Percentiles rank a stretch among this genome's conserved stretches.
Conservation (phyloP, 345 rosid genomes). For the Arabis hirsuta region DNA sequence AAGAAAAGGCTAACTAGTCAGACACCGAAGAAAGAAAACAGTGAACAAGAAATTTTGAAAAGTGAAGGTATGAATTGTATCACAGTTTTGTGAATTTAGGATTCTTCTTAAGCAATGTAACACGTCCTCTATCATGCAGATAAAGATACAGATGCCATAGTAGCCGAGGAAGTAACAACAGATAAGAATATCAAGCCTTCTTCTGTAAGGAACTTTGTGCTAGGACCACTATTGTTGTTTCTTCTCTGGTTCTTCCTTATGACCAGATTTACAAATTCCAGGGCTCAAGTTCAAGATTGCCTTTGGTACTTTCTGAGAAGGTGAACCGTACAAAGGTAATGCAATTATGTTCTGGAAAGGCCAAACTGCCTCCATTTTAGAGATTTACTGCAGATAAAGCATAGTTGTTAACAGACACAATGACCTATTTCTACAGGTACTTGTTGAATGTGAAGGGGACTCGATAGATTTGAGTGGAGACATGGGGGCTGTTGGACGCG, state of each 20-base stretch:
- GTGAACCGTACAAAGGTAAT: slow-evolving; percentile 83
- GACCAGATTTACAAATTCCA: slow-evolving; percentile 44
- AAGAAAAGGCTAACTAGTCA: slow-evolving; percentile 44
- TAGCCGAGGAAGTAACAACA: slow-evolving; percentile 53
- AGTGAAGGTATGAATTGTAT: slow-evolving; percentile 49
- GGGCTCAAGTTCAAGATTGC: slow-evolving; percentile 78
- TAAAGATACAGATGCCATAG: slow-evolving; percentile 49
- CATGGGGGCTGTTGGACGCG: slow-evolving; percentile 94
- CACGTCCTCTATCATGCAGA: slow-evolving; percentile 47
- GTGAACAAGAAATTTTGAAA: slow-evolving; percentile 42
- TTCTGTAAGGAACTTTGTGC: slow-evolving; percentile 56
- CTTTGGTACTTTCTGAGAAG: slow-evolving; percentile 91
- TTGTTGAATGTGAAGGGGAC: slow-evolving; percentile 95
- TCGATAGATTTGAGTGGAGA: slow-evolving; percentile 96
- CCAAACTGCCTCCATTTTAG: neutral
- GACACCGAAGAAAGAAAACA: slow-evolving; percentile 47
- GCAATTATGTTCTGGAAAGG: slow-evolving; percentile 1
- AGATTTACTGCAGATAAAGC: slow-evolving; percentile 4
- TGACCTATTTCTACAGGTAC: slow-evolving; percentile 61
- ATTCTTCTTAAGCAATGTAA: slow-evolving; percentile 22
- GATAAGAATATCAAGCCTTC: slow-evolving; percentile 61
- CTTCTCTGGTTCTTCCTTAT: slow-evolving; percentile 30
- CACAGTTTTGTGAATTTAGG: neutral
- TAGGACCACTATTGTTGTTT: slow-evolving; percentile 22
- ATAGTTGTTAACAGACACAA: neutral